These are phyloP conservation scores for Beauveria bassiana DNA, from an alignment of 2,329 filamentous ascomycete species.

Conservation along the genomic window DNA sequence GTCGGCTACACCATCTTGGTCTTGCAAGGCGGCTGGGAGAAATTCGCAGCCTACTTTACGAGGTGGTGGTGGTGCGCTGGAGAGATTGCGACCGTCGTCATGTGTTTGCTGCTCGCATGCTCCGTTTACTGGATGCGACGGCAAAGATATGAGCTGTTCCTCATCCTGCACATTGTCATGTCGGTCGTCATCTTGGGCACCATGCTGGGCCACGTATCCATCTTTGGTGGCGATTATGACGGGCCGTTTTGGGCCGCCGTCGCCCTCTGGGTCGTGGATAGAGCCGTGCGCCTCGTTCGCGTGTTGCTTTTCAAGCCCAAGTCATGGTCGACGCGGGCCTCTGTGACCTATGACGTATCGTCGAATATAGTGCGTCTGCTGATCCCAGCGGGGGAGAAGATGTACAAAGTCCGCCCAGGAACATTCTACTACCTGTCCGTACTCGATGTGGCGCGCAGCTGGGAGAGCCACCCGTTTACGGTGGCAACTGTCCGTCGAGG, in stretches of 20 bases:
- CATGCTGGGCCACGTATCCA: conserved; percentile 46
- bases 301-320: conserved; percentile 32
- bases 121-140: conserved; percentile 45
- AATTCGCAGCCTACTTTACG: conserved; percentile 29
- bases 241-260: conserved; percentile 41
- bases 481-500: conserved; percentile 26
- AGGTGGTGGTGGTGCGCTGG: conserved; percentile 44
- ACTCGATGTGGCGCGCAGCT: conserved; percentile 30
- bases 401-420: conserved; percentile 30
- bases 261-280: conserved; percentile 42
- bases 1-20: conserved; percentile 47
- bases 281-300: conserved; percentile 36
- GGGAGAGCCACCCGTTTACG: conserved; percentile 46
- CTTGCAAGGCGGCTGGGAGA: conserved; percentile 29
- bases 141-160: conserved; percentile 44
- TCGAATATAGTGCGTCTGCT: conserved; percentile 35
- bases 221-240: conserved; percentile 42
- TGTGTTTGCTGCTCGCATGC: conserved; percentile 37
- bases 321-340: conserved; percentile 28
- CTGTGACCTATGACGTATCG: conserved; percentile 26
- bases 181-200: conserved; percentile 41
- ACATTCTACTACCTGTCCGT: conserved; percentile 40
- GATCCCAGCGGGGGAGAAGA: conserved; percentile 26
- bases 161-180: conserved; percentile 43
- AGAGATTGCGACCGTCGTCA: conserved; percentile 35